Conservation (phyloP, 768 basidiomycete species). For the Kwoniella heveanensis region DNA sequence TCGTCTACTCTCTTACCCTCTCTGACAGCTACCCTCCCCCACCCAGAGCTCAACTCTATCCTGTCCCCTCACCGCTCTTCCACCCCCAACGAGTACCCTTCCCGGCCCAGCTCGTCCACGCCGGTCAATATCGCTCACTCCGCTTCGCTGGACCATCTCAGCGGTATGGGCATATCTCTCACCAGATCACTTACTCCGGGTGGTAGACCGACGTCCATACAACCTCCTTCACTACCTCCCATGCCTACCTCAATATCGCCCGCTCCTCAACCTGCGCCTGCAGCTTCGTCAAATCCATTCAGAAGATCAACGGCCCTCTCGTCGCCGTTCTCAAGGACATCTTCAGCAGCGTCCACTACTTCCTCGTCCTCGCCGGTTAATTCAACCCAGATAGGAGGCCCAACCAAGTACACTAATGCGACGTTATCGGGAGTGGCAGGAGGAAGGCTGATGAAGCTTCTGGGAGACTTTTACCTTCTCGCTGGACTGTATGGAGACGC, state of each 20-base stretch:
- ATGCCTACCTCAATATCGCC: constrained; percentile 28
- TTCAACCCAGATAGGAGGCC: constrained; percentile 14
- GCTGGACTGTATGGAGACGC: constrained; percentile 85
- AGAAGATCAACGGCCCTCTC: constrained; percentile 43
- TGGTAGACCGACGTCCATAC: constrained; percentile 43
- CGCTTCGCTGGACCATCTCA: constrained; percentile 25
- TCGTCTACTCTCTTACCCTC: constrained; percentile 54
- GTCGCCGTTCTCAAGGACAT: constrained; percentile 41
- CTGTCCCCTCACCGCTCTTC: constrained; percentile 15
- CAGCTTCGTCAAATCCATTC: constrained; percentile 43
- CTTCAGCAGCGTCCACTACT: constrained; percentile 32
- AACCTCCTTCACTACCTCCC: constrained; percentile 38
- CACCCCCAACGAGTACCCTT: constrained; percentile 24
- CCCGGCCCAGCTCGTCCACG: constrained; percentile 21
- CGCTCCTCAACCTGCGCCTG: constrained; percentile 19
- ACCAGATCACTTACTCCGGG: constrained; percentile 43
- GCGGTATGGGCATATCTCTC: constrained; percentile 43
- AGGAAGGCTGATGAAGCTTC: constrained; percentile 81
- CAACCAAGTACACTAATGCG: constrained; percentile 66
- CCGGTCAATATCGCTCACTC: constrained; percentile 22
- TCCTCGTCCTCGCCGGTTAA: constrained; percentile 15
- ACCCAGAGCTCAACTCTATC: constrained; percentile 22
- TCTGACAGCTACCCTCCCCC: constrained; percentile 42
- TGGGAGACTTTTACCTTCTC: constrained; percentile 84
- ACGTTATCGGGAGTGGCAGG: constrained; percentile 73